Percentiles rank a stretch among this genome's conserved stretches.
Evolutionary conservation across 805 yeast species (phyloP).

Genomic region (Spathaspora arborariae): DNA sequence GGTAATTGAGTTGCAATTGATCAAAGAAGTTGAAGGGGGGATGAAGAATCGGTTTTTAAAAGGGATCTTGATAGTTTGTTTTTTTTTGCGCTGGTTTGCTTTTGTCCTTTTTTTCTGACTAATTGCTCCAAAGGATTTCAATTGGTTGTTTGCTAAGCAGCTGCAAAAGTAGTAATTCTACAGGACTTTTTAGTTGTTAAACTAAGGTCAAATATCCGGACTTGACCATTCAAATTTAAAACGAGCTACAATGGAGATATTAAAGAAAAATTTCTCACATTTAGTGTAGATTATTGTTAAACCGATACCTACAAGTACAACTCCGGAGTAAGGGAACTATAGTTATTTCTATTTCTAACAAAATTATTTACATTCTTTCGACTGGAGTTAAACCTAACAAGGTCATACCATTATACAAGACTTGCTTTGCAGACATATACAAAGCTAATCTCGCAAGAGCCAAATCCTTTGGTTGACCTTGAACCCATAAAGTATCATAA

Average conservation of each 20-base stretch:
- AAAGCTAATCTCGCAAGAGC: slow-evolving; percentile 90
- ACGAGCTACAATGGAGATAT: too few species aligned
- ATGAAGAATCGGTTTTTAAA: too few species aligned
- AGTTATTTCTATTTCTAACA: not conserved
- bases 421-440: slow-evolving; percentile 86
- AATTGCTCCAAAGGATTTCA: not conserved
- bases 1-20: slow-evolving; percentile 1
- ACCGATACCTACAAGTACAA: too few species aligned
- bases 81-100: not conserved
- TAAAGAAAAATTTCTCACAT: too few species aligned
- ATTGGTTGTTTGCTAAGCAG: slow-evolving; percentile 3
- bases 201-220: too few species aligned
- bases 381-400: slow-evolving; percentile 96
- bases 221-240: too few species aligned
- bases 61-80: not conserved
- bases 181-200: not conserved
- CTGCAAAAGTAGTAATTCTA: not conserved
- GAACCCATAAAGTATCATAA: slow-evolving; percentile 93
- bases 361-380: slow-evolving; percentile 71
- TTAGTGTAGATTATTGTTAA: too few species aligned
- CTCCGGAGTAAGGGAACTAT: too few species aligned
- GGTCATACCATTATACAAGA: slow-evolving; percentile 82
- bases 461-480: slow-evolving; percentile 85
- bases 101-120: not conserved
- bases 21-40: not conserved